Evolutionary conservation across 306 rosid species (phyloP), one percentile per base, ranked within the genome.

Genomic region (cucumber (Cucumis sativus)): DNA sequence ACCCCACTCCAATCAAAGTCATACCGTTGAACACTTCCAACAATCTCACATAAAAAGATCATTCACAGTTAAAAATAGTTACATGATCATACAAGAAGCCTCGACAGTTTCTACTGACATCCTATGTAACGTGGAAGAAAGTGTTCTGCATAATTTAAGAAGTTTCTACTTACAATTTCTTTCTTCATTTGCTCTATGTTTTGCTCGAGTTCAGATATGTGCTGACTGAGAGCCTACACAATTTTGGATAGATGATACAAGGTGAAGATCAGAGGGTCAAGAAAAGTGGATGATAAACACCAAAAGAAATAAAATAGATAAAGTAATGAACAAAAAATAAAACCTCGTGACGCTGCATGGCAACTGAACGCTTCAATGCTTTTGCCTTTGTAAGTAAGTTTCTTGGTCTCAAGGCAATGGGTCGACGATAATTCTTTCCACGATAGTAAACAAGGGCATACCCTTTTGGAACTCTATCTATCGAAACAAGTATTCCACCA

Each of bases 281-380:
- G 20, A 81, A 60, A 4, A 63, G 82, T n/a, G 37, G 25, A 70
- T 52, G 30, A 52, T 30, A 4, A 73, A 52, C 62, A 52, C 62
- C 62, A 68, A 73, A 73, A 10, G 30, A 73, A 10, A 51, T n/a
- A 7, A 8, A 47, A 47, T 47, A 47, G 4, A 47, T 47, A 12
- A 25, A 71, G 60, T 49, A 17, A 73, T 16, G 61, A 9, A 51
- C 6, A 37, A 10, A 52, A 73, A 73, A 71, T 52, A 47, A 79
- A 85, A 94, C 99, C 99, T 95, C 96, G 3, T 90, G 99, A 30
- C 87, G 93, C 79, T 95, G 97, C 92, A 95, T 88, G 91, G 96
- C 92, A 65, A 91, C 87, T 0, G 97, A 88, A 73, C 87, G 90
- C 86, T 92, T 87, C 76, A 95, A 84, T 76, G 97, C 93, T 84